Percentiles rank a stretch among this genome's conserved stretches.
These are phyloP conservation scores for Ophiostoma novo-ulmi DNA, from an alignment of 2,329 filamentous ascomycete species.

Conservation along the genomic window DNA sequence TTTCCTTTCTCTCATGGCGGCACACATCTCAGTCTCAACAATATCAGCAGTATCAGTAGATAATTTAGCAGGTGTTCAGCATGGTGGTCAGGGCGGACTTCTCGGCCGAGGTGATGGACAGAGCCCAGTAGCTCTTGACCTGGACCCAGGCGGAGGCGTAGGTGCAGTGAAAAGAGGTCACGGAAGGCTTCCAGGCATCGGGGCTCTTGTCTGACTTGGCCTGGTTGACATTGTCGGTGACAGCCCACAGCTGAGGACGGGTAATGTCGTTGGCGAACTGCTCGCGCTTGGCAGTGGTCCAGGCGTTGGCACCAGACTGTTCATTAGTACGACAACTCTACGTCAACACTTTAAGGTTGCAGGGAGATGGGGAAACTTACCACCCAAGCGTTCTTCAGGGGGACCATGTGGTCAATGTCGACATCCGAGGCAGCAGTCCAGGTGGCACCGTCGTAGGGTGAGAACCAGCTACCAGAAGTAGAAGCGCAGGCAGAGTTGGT, in stretches of 20 bases:
- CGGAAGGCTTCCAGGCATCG: constrained; percentile 69
- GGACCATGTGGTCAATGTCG: constrained; percentile 81
- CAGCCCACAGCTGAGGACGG: constrained; percentile 71
- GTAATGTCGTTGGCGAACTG: constrained; percentile 72
- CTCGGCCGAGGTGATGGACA: constrained; percentile 67
- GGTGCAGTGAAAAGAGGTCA: constrained; percentile 66
- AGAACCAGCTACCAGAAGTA: constrained; percentile 63
- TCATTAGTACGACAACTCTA: not conserved
- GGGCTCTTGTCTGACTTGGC: constrained; percentile 68
- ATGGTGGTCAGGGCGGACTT: constrained; percentile 62
- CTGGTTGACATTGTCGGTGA: constrained; percentile 72
- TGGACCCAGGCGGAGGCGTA: constrained; percentile 73
- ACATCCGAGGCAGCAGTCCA: constrained; percentile 66
- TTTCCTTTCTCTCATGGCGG: not conserved
- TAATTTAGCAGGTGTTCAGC: constrained; percentile 52
- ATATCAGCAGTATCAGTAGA: not conserved
- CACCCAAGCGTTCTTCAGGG: constrained; percentile 75
- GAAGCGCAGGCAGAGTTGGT: constrained; percentile 56
- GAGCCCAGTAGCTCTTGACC: constrained; percentile 67
- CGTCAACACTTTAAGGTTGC: not conserved
- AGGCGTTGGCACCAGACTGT: constrained; percentile 66
- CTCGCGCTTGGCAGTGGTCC: constrained; percentile 64
- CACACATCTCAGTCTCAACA: not conserved
- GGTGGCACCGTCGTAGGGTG: constrained; percentile 66
- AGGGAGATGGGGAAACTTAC: constrained; percentile 37